phyloP scores from a whole-genome alignment of 139 green algal species.

The Picochlorum sp. region DNA sequence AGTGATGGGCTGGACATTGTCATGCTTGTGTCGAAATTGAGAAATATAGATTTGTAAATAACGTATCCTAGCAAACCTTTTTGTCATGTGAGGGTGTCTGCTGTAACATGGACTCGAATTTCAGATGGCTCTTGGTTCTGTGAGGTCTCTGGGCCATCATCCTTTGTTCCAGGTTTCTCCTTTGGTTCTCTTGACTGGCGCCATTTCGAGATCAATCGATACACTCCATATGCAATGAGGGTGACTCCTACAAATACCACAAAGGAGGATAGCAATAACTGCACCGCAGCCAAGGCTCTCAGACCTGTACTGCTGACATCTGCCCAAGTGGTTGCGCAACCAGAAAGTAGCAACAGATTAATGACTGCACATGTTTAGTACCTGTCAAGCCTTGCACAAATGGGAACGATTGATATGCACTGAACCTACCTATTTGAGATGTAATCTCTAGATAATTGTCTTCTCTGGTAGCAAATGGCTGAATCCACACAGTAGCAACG shows the following conservation, averaged over 20 bases:
- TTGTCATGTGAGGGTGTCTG: no score
- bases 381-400: not conserved
- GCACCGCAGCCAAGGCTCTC: slow-evolving; percentile 3
- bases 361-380: not conserved
- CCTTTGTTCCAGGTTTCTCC: no score
- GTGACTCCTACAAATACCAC: slow-evolving; percentile 6
- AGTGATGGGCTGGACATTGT: no score
- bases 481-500: slow-evolving; percentile 8
- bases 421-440: slow-evolving; percentile 7
- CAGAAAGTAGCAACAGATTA: slow-evolving; percentile 32
- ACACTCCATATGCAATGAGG: not conserved
- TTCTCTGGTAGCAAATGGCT: slow-evolving; percentile 14
- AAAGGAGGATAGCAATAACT: slow-evolving; percentile 19
- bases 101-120: no score
- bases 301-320: slow-evolving; percentile 5
- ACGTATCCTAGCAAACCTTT: no score
- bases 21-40: no score
- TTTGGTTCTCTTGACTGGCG: no score
- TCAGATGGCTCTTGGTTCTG: no score
- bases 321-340: slow-evolving; percentile 27
- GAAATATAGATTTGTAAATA: no score
- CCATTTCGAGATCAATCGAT: not conserved
- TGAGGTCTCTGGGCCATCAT: no score
- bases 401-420: not conserved
- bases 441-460: slow-evolving; percentile 33